Evolutionary conservation across 2,329 filamentous ascomycete genomes (phyloP), one percentile per base, ranked within the genome.

Genomic region (Ophiosphaerella korrae): DNA sequence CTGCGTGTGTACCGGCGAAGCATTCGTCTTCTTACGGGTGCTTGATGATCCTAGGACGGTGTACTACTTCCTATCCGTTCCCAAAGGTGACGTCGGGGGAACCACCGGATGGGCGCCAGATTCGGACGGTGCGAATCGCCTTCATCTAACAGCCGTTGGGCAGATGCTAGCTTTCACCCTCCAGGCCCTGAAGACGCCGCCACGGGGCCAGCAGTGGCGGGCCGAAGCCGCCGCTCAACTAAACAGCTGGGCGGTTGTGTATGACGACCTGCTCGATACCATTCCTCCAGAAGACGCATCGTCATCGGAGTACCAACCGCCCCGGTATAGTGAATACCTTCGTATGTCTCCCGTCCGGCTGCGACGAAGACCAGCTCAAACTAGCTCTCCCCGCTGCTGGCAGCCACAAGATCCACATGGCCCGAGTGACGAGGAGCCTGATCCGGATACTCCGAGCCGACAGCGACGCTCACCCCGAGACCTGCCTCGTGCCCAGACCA

Each of bases 121-220:
- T 26, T 26, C 33, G 24, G 24, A 26, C 24, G 24, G 24, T 26
- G 24, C 24, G 24, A 26, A 26, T 26, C 24, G 24, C 24, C 16
- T 58, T 48, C 33, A 49, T 45, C 34, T 48, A 31, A 51, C 42
- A 39, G 48, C 52, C 14, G 39, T 54, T 45, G 48, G 43, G 4
- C 48, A 51, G 48, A 48, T 51, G 40, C 48, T 54, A 36, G 45
- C 46, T 39, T 50, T 57, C 43, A 53, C 53, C 8, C 50, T 54
- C 37, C 33, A 32, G 31, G 48, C 43, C 23, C 34, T 54, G 18
- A 39, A 42, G 31, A 54, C 37, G 29, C 42, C 21, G 11, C 52
- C 33, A 18, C 48, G 48, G 4, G 34, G 26, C 40, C 26, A 46
- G n/a, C 5, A 48, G 18, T 54, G 43, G 52, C 47, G 48, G 16